Evolutionary conservation across 2,329 filamentous ascomycete species (phyloP).

Genomic region (Sarocladiaceae sp.): DNA sequence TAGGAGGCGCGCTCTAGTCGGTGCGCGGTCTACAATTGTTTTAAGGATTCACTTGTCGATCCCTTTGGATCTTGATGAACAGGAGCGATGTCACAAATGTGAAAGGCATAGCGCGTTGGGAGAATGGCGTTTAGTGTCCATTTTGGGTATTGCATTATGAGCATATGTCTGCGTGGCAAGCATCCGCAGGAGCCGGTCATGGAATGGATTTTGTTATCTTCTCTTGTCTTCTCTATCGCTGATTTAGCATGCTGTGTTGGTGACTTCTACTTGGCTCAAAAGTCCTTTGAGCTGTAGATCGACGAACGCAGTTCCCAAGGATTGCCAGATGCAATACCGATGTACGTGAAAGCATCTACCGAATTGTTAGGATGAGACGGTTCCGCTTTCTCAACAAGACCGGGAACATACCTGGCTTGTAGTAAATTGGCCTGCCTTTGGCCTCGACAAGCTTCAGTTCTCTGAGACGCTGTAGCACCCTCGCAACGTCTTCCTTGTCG

Average conservation of each 20-base stretch:
- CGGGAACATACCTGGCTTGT: conserved; percentile 62
- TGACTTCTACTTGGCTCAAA: neutral
- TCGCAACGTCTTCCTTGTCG: conserved; percentile 62
- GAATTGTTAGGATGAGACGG: conserved; percentile 12
- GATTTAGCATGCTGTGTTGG: neutral
- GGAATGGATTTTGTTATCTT: neutral
- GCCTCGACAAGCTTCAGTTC: conserved; percentile 55
- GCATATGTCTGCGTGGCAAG: neutral
- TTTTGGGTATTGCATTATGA: neutral
- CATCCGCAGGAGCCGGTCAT: neutral
- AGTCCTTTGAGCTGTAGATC: conserved; percentile 45
- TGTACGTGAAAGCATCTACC: conserved; percentile 63
- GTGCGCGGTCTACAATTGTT: neutral
- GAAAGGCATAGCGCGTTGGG: neutral
- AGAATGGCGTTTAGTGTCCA: neutral
- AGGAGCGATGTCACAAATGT: too few species aligned
- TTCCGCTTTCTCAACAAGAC: neutral
- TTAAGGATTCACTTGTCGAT: too few species aligned
- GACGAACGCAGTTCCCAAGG: conserved; percentile 58
- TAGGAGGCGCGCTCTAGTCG: neutral
- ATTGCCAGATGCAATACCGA: conserved; percentile 59
- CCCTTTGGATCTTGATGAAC: neutral
- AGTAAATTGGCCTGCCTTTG: conserved; percentile 58
- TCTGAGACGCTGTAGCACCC: conserved; percentile 60
- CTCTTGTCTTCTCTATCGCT: neutral